A percentile compares a stretch with the other conserved stretches of the same genome.
These are phyloP conservation scores for Calycina marina DNA, from an alignment of 2,329 filamentous ascomycete species.

Conservation along the genomic window DNA sequence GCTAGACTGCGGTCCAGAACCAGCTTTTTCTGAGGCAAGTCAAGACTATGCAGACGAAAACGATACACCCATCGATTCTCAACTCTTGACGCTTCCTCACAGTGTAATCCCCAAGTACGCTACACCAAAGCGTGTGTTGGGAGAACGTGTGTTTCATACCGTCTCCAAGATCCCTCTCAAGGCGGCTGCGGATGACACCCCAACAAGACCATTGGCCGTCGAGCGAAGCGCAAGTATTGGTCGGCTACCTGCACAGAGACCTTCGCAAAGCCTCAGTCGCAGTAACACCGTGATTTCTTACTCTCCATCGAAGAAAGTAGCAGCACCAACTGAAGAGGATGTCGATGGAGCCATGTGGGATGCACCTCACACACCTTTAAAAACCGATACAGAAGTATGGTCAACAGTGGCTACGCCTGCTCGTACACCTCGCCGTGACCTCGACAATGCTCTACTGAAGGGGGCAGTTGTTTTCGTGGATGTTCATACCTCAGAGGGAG, in stretches of 20 bases:
- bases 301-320: slow-evolving; percentile 31
- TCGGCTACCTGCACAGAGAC: slow-evolving; percentile 28
- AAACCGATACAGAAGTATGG: slow-evolving; percentile 36
- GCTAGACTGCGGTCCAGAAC: slow-evolving; percentile 25
- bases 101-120: slow-evolving; percentile 5
- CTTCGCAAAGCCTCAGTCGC: slow-evolving; percentile 27
- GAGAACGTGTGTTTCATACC: slow-evolving; percentile 44
- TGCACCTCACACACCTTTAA: slow-evolving; percentile 23
- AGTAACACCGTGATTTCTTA: slow-evolving; percentile 40
- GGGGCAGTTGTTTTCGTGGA: slow-evolving; percentile 73
- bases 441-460: slow-evolving; percentile 40
- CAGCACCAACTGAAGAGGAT: slow-evolving; percentile 1
- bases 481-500: slow-evolving; percentile 68
- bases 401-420: slow-evolving; percentile 40
- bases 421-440: slow-evolving; percentile 38
- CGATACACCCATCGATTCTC: slow-evolving; percentile 38
- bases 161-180: slow-evolving; percentile 67
- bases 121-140: slow-evolving; percentile 17
- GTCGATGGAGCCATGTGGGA: slow-evolving; percentile 10
- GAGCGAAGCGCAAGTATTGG: slow-evolving; percentile 29
- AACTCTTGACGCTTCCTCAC: slow-evolving; percentile 22
- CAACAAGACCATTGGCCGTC: slow-evolving; percentile 23
- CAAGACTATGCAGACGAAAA: slow-evolving; percentile 57
- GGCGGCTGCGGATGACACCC: slow-evolving; percentile 38
- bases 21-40: slow-evolving; percentile 42